Base-by-base conservation (phyloP, 768 basidiomycete species). In the Collybiopsis confluens region DNA sequence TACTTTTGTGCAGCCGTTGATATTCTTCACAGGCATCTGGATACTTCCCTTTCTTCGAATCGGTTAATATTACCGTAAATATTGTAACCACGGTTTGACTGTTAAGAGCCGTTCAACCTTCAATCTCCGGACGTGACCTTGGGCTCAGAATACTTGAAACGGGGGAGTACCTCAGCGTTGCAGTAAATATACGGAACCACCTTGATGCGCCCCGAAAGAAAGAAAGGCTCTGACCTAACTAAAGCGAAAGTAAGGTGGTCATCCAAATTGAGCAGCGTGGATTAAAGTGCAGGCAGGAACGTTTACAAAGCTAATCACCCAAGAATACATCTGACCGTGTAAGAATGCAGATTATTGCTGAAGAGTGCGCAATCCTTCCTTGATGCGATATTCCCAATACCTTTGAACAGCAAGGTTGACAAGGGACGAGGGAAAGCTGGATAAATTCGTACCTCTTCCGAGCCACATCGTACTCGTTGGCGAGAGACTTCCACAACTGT, bases 211-310 rank as follows among this genome's bases (percentile, higher is more conserved):
- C n/a, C n/a, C n/a, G n/a, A n/a, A n/a, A n/a, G n/a, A n/a, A n/a
- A n/a, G n/a, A n/a, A n/a, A n/a, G n/a, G n/a, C n/a, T n/a, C n/a
- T n/a, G n/a, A n/a, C n/a, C n/a, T n/a, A n/a, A n/a, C n/a, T n/a
- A n/a, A n/a, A n/a, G n/a, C n/a, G n/a, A n/a, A n/a, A n/a, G n/a
- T n/a, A n/a, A n/a, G n/a, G n/a, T n/a, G n/a, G n/a, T n/a, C n/a
- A n/a, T n/a, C n/a, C n/a, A n/a, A n/a, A n/a, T n/a, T n/a, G 73
- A 78, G 86, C 61, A 79, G 95, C 54, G 97, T 94, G 95, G 95
- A 97, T 37, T 9, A 37, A 37, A 37, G n/a, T 9, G n/a, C n/a
- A 37, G 9, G 36, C 9, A 9, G 40, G 9, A 18, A 41, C 40
- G 21, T 41, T 41, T 41, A n/a, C n/a, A n/a, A n/a, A n/a, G 40